These are phyloP conservation scores for Psilocybe sp. DNA, from an alignment of 768 basidiomycete genomes.

Conservation along the genomic window DNA sequence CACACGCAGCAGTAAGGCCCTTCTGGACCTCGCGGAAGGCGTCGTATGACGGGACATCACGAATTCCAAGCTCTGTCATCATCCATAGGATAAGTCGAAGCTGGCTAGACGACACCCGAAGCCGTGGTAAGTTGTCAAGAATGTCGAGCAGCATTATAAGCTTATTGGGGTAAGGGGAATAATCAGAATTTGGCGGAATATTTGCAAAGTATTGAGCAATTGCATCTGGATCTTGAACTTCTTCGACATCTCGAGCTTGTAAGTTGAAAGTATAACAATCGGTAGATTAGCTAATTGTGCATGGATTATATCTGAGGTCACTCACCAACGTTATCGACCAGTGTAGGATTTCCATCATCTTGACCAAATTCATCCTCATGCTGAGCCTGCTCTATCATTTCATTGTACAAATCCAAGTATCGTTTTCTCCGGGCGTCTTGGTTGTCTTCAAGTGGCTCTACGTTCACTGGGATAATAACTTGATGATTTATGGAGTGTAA, in stretches of 20 bases:
- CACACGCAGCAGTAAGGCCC: constrained; percentile 1
- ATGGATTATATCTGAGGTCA: no score
- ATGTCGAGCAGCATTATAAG: constrained; percentile 15
- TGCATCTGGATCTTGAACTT: background rate
- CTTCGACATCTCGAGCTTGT: no score
- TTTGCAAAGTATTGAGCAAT: background rate
- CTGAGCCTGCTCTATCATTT: constrained; percentile 1
- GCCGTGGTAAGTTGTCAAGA: constrained; percentile 19
- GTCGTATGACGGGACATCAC: constrained; percentile 17
- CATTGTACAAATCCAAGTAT: background rate
- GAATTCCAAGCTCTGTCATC: constrained; percentile 12
- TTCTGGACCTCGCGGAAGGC: constrained; percentile 14
- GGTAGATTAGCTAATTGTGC: no score
- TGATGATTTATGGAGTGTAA: no score
- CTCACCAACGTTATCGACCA: no score
- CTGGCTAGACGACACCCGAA: constrained; percentile 17
- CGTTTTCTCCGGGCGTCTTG: background rate
- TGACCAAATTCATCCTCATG: constrained; percentile 1
- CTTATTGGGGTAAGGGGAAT: constrained; percentile 4
- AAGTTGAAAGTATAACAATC: no score
- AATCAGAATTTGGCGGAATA: no score
- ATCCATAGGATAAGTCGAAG: constrained; percentile 19
- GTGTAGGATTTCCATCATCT: no score
- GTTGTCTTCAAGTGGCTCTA: no score
- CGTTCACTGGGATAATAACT: background rate